Evolutionary conservation across 148 eudicot species (phyloP).

Genomic region (Fagopyrum homotropicum): DNA sequence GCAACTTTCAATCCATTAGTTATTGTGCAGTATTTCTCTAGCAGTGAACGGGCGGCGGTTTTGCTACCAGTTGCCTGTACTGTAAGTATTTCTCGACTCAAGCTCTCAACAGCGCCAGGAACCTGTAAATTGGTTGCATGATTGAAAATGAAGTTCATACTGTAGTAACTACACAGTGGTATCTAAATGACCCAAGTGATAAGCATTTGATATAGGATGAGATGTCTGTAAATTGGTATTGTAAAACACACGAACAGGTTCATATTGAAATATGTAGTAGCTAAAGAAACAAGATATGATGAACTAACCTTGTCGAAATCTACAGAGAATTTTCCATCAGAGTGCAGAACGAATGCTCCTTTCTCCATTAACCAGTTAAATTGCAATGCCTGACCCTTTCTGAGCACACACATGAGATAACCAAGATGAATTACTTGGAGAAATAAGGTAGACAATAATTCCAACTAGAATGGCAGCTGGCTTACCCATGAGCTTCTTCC

Average conservation of each 20-base stretch:
- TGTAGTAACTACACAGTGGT: neutral
- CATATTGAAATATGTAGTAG: neutral
- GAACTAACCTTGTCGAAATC: constrained; percentile 66
- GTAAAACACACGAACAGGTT: neutral
- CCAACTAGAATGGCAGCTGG: neutral
- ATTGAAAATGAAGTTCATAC: neutral
- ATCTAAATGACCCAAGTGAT: neutral
- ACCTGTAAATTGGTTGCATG: constrained; percentile 31
- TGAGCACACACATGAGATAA: constrained; percentile 21
- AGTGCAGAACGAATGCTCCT: constrained; percentile 71
- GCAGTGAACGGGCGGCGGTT: constrained; percentile 49
- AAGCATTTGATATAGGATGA: neutral
- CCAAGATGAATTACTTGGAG: constrained; percentile 5
- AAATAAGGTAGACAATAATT: neutral
- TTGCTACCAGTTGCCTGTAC: constrained; percentile 92
- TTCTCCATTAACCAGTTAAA: constrained; percentile 90
- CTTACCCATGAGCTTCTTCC: constrained; percentile 99
- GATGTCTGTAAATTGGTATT: neutral
- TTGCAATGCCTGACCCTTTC: constrained; percentile 97
- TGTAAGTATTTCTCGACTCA: constrained; percentile 84
- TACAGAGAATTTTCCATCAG: constrained; percentile 76
- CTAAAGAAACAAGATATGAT: constrained; percentile 5
- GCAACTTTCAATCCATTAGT: constrained; percentile 60
- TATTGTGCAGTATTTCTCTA: constrained; percentile 49
- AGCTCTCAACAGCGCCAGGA: constrained; percentile 66